Percentiles rank a stretch among this genome's conserved stretches.
These are phyloP conservation scores for Capronia epimyces DNA, from an alignment of 2,329 filamentous ascomycete species.

Conservation along the genomic window DNA sequence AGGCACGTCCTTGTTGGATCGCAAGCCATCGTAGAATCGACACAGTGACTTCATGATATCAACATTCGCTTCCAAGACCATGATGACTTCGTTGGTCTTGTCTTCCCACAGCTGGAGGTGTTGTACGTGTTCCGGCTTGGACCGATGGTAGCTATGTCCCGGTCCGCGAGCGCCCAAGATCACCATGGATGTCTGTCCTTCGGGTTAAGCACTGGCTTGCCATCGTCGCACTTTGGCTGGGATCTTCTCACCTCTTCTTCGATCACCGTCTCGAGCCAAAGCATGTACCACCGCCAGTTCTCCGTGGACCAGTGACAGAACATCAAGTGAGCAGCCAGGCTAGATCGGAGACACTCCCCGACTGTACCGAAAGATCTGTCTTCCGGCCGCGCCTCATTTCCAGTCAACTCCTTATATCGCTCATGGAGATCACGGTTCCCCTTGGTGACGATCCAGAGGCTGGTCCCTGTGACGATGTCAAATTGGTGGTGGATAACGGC, in stretches of 20 bases:
- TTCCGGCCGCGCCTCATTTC: conserved; percentile 33
- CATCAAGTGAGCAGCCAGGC: conserved; percentile 37
- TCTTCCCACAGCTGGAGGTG: conserved; percentile 39
- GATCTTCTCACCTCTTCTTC: background rate
- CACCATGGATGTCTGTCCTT: conserved; percentile 26
- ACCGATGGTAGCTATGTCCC: conserved; percentile 15
- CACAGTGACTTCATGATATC: conserved; percentile 31
- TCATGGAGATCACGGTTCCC: conserved; percentile 32
- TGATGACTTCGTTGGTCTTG: conserved; percentile 34
- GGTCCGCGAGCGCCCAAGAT: conserved; percentile 19
- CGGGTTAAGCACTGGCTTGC: background rate
- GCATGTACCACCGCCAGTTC: conserved; percentile 42
- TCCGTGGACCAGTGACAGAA: conserved; percentile 40
- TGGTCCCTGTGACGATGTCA: conserved; percentile 34
- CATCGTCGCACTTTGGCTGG: no score
- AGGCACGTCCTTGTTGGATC: conserved; percentile 39
- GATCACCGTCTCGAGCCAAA: conserved; percentile 1
- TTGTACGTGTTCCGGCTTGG: conserved; percentile 32
- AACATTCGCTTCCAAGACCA: conserved; percentile 34
- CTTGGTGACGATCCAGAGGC: conserved; percentile 42
- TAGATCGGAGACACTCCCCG: conserved; percentile 36
- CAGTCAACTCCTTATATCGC: conserved; percentile 33
- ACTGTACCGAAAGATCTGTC: conserved; percentile 32
- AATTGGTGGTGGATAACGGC: conserved; percentile 40
- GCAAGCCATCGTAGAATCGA: conserved; percentile 25